These are phyloP conservation scores for Penicillium sp. DNA, from an alignment of 2,329 filamentous ascomycete species.

Conservation along the genomic window DNA sequence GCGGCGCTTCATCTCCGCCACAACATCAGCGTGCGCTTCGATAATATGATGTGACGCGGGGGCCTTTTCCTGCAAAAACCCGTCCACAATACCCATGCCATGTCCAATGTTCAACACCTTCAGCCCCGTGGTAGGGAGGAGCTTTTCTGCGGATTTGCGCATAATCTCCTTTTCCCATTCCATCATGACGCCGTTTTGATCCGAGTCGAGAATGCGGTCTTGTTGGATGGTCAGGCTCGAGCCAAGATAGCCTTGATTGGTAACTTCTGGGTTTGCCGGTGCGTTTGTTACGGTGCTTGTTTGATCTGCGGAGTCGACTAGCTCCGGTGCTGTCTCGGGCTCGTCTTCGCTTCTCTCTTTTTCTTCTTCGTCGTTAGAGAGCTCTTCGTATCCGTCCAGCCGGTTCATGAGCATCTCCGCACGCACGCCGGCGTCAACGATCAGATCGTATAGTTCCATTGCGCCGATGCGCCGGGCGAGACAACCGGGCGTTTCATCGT, in stretches of 20 bases:
- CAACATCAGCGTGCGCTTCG: conserved; percentile 75
- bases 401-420: conserved; percentile 82
- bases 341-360: conserved; percentile 19
- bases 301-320: conserved; percentile 21
- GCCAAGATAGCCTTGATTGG: conserved; percentile 63
- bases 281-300: conserved; percentile 7
- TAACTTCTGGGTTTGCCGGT: conserved; percentile 45
- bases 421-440: conserved; percentile 84
- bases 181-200: conserved; percentile 89
- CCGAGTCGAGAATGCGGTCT: conserved; percentile 66
- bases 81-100: conserved; percentile 85
- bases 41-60: conserved; percentile 75
- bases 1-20: conserved; percentile 61
- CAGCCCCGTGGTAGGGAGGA: conserved; percentile 59
- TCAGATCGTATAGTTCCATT: conserved; percentile 68
- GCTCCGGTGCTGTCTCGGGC: conserved; percentile 18
- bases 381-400: conserved; percentile 73
- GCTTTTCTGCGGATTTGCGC: conserved; percentile 65
- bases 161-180: conserved; percentile 86
- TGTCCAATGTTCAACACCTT: conserved; percentile 81
- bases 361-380: conserved; percentile 45
- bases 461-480: conserved; percentile 67
- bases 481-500: conserved; percentile 88
- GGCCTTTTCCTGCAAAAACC: conserved; percentile 64
- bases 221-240: conserved; percentile 62